Conservation (phyloP, 2,329 filamentous ascomycete genomes). For the Pseudofabraea citricarpa region DNA sequence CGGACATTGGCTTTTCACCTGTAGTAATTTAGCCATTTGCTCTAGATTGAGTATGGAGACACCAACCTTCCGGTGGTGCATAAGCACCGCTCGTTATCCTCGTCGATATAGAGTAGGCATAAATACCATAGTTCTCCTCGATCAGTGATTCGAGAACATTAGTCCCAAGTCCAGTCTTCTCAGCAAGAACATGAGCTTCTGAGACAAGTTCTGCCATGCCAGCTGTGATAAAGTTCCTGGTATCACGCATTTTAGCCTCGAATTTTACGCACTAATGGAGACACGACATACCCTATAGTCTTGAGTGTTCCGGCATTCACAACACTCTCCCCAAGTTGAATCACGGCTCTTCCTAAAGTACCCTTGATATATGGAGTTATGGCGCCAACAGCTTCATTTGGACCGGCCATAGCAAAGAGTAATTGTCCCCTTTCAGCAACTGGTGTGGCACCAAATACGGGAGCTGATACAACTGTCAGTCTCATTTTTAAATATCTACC, state of each 20-base stretch:
- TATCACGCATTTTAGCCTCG: too few relatives aligned
- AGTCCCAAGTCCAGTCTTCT: conserved; percentile 37
- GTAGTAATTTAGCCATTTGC: not conserved
- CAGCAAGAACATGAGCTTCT: conserved; percentile 40
- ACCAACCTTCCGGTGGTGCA: conserved; percentile 30
- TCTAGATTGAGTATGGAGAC: not conserved
- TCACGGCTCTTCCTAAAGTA: conserved; percentile 35
- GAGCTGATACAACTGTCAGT: conserved; percentile 36
- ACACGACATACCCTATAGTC: conserved; percentile 28
- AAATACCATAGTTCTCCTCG: conserved; percentile 34
- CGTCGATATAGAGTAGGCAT: conserved; percentile 36
- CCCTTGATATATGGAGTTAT: conserved; percentile 36
- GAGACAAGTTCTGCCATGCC: conserved; percentile 39
- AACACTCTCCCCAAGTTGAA: conserved; percentile 36
- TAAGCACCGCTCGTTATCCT: conserved; percentile 38
- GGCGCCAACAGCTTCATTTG: conserved; percentile 26
- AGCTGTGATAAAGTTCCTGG: conserved; percentile 32
- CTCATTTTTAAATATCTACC: conserved; percentile 25
- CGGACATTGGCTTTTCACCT: conserved; percentile 38
- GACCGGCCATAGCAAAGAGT: conserved; percentile 37
- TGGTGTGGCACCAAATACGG: conserved; percentile 38
- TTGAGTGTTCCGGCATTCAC: conserved; percentile 37
- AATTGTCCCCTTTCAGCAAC: conserved; percentile 38
- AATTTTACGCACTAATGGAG: not conserved
- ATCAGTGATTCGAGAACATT: conserved; percentile 36